Evolutionary conservation across 805 yeast species (phyloP), one percentile per base, ranked within the genome.

Genomic region (Candida saitoana): DNA sequence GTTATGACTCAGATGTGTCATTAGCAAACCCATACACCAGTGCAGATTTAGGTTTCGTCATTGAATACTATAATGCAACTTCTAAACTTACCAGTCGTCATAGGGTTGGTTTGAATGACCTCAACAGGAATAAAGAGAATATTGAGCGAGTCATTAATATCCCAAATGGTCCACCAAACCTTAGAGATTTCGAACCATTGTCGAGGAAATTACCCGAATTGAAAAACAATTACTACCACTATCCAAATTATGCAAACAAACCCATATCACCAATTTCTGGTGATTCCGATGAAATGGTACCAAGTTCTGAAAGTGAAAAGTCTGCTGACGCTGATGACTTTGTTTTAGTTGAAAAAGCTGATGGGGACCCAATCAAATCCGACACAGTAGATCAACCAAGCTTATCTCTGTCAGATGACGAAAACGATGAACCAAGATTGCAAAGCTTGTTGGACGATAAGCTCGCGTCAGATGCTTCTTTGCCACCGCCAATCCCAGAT

Each of bases 11-110:
- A 0, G 77, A 70, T 47, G 57, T 74, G 2, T 77, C 82, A 0
- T 49, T 75, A 18, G 80, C 82, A 1, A 71, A 74, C 45, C 81
- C 82, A 0, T 69, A 69, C 38, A 56, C 74, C 4, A 65, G 76
- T 16, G 79, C 75, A 3, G 69, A 72, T 37, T 66, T 64, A 51
- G 80, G 74, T 0, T 79, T 79, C 49, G 61, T 63, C 5, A 62
- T 79, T 20, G 76, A 72, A 48, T 30, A 66, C 16, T 63, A 22
- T 17, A 24, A 36, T 17, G 11, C 31, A 14, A 24, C 14, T 36
- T 36, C 38, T 3, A 36, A 25, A 24, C 30, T 36, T 8, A 16
- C 31, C 18, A 22, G 31, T 36, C 38, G 38, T 18, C 38, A 36
- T 36, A 36, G 38, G 22, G 19, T 20, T 15, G 38, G 38, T 15